phyloP scores from a whole-genome alignment of 2,329 filamentous ascomycete species.

The Penicillium sp. region DNA sequence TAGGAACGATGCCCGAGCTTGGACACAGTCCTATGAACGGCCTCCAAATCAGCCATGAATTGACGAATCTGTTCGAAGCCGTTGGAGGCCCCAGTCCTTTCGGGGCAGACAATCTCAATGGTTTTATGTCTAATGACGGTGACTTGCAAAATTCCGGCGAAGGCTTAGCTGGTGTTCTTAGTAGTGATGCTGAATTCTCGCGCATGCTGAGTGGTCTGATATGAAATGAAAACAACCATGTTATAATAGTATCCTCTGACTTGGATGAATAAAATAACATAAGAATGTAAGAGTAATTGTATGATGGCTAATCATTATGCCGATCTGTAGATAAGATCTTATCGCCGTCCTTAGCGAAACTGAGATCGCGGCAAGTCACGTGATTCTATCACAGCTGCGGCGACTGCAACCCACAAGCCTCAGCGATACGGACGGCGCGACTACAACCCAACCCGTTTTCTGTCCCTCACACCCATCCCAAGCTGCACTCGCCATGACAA shows the following conservation, averaged over 20 bases:
- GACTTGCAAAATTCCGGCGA: conserved; percentile 42
- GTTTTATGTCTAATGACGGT: conserved; percentile 34
- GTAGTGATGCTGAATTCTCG: conserved; percentile 57
- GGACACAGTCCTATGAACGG: conserved; percentile 56
- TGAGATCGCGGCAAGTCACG: conserved; percentile 4
- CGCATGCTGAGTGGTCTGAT: conserved; percentile 59
- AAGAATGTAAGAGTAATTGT: no score
- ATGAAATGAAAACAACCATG: conserved; percentile 26
- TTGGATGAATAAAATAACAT: no score
- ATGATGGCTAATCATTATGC: no score
- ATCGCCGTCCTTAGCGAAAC: neutral
- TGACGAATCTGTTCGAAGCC: conserved; percentile 62
- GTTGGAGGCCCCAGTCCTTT: conserved; percentile 52
- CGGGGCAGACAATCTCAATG: conserved; percentile 35
- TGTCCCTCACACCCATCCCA: neutral
- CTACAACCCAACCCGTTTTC: no score
- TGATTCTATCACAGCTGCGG: conserved; percentile 3
- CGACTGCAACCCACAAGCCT: conserved; percentile 10
- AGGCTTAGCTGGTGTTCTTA: conserved; percentile 43
- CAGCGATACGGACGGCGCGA: neutral
- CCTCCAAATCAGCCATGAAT: conserved; percentile 57
- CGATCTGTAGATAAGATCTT: neutral
- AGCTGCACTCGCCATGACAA: conserved; percentile 7
- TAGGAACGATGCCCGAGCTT: conserved; percentile 32
- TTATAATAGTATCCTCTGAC: neutral